A percentile compares a stretch with the other conserved stretches of the same genome.
Evolutionary conservation across 192 early-diverging fungal genomes (phyloP).

Genomic region (Backusella circina): DNA sequence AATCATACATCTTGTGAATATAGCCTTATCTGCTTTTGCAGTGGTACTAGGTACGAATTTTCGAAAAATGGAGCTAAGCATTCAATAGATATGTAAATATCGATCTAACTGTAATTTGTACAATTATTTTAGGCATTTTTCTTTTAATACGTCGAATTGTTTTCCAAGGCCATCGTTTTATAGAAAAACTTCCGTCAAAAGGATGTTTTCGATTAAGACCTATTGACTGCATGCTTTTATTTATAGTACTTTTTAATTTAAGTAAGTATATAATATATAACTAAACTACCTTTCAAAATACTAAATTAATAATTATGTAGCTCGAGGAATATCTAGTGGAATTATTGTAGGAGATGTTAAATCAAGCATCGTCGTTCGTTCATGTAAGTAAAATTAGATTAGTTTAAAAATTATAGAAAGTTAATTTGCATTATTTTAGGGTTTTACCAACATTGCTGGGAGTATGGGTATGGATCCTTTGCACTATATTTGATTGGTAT

Average conservation of each 20-base stretch:
- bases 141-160: constrained; percentile 9
- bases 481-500: constrained; percentile 26
- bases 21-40: constrained; percentile 13
- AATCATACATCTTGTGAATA: constrained; percentile 14
- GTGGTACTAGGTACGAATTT: constrained; percentile 16
- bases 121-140: background rate
- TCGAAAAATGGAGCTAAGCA: background rate
- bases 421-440: background rate
- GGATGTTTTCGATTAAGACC: constrained; percentile 25
- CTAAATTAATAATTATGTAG: background rate
- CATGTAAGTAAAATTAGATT: constrained; percentile 9
- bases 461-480: constrained; percentile 25
- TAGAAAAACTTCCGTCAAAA: background rate
- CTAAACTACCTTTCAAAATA: background rate
- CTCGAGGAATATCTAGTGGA: constrained; percentile 18
- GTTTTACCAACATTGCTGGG: constrained; percentile 28
- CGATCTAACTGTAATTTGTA: background rate
- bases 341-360: constrained; percentile 18
- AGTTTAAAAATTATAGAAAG: background rate
- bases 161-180: constrained; percentile 19
- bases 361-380: constrained; percentile 8
- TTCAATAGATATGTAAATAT: background rate
- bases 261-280: constrained; percentile 10
- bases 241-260: constrained; percentile 20
- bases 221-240: constrained; percentile 21